These are phyloP conservation scores for Blastosporella zonata DNA, from an alignment of 1,284 basidiomycete species.

Conservation along the genomic window DNA sequence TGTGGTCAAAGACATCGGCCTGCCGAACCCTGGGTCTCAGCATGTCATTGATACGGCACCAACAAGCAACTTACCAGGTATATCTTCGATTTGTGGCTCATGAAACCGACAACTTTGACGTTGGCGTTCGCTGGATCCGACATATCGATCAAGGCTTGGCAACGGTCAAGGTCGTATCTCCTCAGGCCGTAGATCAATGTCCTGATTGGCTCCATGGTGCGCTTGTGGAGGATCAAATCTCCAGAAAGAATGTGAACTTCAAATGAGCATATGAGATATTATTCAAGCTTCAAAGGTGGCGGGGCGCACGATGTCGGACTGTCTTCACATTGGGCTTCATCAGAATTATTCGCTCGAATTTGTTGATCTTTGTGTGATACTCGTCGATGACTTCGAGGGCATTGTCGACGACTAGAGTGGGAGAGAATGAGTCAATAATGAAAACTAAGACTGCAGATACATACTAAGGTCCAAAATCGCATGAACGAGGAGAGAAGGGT, in stretches of 20 bases:
- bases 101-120: constrained; percentile 50
- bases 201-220: constrained; percentile 66
- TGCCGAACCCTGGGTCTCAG: constrained; percentile 21
- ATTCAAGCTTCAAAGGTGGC: not conserved
- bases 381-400: constrained; percentile 66
- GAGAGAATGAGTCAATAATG: not conserved
- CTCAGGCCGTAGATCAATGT: constrained; percentile 64
- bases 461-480: constrained; percentile 60
- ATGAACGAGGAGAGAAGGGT: constrained; percentile 60
- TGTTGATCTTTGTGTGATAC: constrained; percentile 58
- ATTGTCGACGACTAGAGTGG: constrained; percentile 56
- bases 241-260: constrained; percentile 70
- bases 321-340: constrained; percentile 57
- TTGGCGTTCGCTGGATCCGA: constrained; percentile 22
- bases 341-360: constrained; percentile 58
- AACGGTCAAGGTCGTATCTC: constrained; percentile 64
- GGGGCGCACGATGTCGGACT: constrained; percentile 51
- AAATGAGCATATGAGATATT: not conserved
- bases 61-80: constrained; percentile 48
- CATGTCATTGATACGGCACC: not conserved
- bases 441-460: constrained; percentile 18
- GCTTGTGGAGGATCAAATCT: constrained; percentile 67
- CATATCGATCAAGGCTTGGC: constrained; percentile 49
- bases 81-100: constrained; percentile 67
- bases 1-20: constrained; percentile 70